Percentiles rank a stretch among this genome's conserved stretches.
These are phyloP conservation scores for Cyanidiococcus yangmingshanensis DNA, from an alignment of 23 red algal genomes.

Conservation along the genomic window DNA sequence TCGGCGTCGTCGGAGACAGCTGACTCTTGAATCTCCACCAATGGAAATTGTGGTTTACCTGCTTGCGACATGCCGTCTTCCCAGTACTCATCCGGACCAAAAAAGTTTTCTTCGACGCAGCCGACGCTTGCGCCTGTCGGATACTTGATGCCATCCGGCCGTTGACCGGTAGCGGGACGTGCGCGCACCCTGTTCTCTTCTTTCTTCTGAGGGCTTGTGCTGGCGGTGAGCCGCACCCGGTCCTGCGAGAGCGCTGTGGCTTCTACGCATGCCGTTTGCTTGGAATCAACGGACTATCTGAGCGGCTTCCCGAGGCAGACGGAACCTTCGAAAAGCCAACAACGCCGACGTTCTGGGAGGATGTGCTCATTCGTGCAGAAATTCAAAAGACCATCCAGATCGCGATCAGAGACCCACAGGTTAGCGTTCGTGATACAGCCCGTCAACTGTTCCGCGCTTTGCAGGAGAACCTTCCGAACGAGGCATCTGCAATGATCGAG, in stretches of 20 bases:
- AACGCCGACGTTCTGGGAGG: not conserved
- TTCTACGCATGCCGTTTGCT: not conserved
- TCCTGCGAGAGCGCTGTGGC: constrained; percentile 7
- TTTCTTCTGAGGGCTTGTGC: not conserved
- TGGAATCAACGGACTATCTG: not conserved
- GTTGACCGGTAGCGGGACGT: not conserved
- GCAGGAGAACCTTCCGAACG: not conserved
- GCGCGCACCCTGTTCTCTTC: not conserved
- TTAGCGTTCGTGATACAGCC: not conserved
- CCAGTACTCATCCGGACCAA: not conserved
- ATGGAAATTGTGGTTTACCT: not conserved
- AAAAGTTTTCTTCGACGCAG: constrained; percentile 8
- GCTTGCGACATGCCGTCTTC: not conserved
- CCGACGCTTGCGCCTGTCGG: not conserved
- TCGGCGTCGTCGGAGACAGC: too few species aligned
- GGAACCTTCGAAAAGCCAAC: not conserved
- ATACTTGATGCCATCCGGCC: not conserved
- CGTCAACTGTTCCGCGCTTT: not conserved
- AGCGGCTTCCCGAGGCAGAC: not conserved
- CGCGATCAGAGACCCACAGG: constrained; percentile 4
- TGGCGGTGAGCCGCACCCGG: not conserved
- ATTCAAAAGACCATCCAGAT: not conserved
- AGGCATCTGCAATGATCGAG: not conserved
- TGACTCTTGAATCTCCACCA: too few species aligned
- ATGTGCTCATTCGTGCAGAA: not conserved